Conservation (phyloP, 495 filamentous ascomycete species). For the Podospora bellae-mahoneyi region DNA sequence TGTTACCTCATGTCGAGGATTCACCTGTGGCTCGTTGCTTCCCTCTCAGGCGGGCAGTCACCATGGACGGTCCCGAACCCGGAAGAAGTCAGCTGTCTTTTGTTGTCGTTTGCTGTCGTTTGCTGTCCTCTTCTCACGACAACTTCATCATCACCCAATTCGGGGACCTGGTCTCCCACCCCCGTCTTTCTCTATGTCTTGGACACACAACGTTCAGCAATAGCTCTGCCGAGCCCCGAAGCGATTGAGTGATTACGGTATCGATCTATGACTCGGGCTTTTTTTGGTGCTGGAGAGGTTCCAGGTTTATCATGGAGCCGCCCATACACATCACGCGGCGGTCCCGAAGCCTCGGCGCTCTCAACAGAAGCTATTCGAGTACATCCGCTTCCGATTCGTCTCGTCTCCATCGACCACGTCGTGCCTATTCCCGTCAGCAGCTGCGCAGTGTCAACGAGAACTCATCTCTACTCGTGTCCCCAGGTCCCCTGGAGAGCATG, state of each 20-base stretch:
- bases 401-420: slow-evolving; percentile 5
- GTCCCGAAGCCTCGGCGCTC: slow-evolving; percentile 44
- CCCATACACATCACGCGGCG: slow-evolving; percentile 34
- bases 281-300: not conserved
- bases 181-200: slow-evolving; percentile 9
- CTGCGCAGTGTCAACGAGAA: slow-evolving; percentile 40
- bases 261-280: not conserved
- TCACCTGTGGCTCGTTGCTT: not conserved
- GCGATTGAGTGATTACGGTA: slow-evolving; percentile 7
- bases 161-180: not conserved
- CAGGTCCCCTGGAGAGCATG: slow-evolving; percentile 57
- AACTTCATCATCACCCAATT: not conserved
- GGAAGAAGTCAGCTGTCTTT: not conserved
- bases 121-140: not conserved
- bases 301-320: slow-evolving; percentile 34
- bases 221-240: slow-evolving; percentile 8
- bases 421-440: slow-evolving; percentile 22
- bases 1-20: not conserved
- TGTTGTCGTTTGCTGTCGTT: not conserved
- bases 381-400: slow-evolving; percentile 18
- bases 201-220: slow-evolving; percentile 11
- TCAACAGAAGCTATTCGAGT: slow-evolving; percentile 36
- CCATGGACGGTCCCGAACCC: slow-evolving; percentile 1
- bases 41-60: not conserved
- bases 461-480: slow-evolving; percentile 38